Conservation (phyloP, 768 basidiomycete genomes). For the Mycena polygramma region DNA sequence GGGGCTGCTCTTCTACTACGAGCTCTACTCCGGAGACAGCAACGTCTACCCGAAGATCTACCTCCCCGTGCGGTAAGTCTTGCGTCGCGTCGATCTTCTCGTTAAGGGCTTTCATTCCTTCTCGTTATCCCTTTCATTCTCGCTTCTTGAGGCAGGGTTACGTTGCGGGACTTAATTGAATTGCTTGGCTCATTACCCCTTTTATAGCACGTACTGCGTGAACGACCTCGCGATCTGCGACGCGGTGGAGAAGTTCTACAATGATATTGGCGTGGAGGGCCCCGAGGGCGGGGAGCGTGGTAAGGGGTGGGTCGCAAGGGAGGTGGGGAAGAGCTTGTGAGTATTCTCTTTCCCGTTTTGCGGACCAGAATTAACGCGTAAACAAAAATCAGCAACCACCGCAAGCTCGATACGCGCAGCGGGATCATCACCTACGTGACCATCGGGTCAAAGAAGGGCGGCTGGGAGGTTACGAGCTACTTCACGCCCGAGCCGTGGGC, state of each 20-base stretch:
- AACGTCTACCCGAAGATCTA: constrained; percentile 49
- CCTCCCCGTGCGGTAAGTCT: constrained; percentile 48
- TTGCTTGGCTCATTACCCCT: neutral
- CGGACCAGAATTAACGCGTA: constrained; percentile 9
- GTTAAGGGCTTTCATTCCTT: too few relatives aligned
- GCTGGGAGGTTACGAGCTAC: constrained; percentile 50
- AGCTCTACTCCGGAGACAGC: constrained; percentile 43
- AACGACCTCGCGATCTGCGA: constrained; percentile 44
- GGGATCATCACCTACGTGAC: constrained; percentile 51
- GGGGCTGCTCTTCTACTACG: constrained; percentile 48
- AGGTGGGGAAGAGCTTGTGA: constrained; percentile 45
- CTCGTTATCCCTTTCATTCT: too few relatives aligned
- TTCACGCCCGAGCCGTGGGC: constrained; percentile 50
- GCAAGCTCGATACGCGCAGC: constrained; percentile 37
- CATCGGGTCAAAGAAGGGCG: constrained; percentile 46
- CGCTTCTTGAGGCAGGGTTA: too few relatives aligned
- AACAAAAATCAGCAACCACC: constrained; percentile 41
- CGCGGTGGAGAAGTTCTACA: constrained; percentile 47
- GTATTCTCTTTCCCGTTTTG: constrained; percentile 22
- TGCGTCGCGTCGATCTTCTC: too few relatives aligned
- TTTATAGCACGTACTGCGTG: constrained; percentile 45
- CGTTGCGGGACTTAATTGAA: too few relatives aligned
- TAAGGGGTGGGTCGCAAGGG: constrained; percentile 46
- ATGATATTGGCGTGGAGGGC: constrained; percentile 34
- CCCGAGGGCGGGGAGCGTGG: constrained; percentile 18